Conservation (phyloP, 2,329 filamentous ascomycete genomes). For the Fusarium sublunatum region DNA sequence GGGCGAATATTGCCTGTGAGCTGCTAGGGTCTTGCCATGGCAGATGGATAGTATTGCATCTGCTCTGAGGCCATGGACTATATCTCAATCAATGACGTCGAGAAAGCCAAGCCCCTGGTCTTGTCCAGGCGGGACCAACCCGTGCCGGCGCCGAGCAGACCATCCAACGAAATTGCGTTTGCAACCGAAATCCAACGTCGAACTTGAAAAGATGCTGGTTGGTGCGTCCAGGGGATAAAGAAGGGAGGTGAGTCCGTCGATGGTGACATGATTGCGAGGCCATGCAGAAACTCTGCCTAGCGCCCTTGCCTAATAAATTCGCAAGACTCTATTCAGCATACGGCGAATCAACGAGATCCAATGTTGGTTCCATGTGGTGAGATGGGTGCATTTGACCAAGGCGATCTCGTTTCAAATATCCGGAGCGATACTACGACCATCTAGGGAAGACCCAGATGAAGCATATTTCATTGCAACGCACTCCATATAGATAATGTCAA, state of each 20-base stretch:
- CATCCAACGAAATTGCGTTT: slow-evolving; percentile 30
- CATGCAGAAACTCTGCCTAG: slow-evolving; percentile 13
- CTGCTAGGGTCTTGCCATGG: not conserved
- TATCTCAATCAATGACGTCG: slow-evolving; percentile 23
- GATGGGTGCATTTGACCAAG: slow-evolving; percentile 11
- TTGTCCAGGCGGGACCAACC: slow-evolving; percentile 24
- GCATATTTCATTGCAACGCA: slow-evolving; percentile 4
- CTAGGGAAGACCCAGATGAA: not conserved
- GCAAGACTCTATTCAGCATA: slow-evolving; percentile 5
- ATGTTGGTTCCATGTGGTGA: slow-evolving; percentile 19
- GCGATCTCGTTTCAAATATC: slow-evolving; percentile 31
- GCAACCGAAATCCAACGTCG: slow-evolving; percentile 15
- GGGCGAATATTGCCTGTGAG: not conserved
- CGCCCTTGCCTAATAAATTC: slow-evolving; percentile 4
- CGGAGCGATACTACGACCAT: not conserved
- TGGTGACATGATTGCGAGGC: slow-evolving; percentile 16
- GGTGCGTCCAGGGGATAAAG: not conserved
- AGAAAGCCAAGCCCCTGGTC: slow-evolving; percentile 24
- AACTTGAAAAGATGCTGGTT: slow-evolving; percentile 13
- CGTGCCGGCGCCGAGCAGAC: slow-evolving; percentile 21
- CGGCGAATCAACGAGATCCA: slow-evolving; percentile 10
- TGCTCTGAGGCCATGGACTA: not conserved
- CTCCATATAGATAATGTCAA: too few relatives aligned
- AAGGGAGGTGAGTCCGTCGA: slow-evolving; percentile 6
- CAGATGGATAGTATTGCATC: not conserved